Evolutionary conservation across 192 early-diverging fungal species (phyloP).

Genomic region (Coemansia sp.): DNA sequence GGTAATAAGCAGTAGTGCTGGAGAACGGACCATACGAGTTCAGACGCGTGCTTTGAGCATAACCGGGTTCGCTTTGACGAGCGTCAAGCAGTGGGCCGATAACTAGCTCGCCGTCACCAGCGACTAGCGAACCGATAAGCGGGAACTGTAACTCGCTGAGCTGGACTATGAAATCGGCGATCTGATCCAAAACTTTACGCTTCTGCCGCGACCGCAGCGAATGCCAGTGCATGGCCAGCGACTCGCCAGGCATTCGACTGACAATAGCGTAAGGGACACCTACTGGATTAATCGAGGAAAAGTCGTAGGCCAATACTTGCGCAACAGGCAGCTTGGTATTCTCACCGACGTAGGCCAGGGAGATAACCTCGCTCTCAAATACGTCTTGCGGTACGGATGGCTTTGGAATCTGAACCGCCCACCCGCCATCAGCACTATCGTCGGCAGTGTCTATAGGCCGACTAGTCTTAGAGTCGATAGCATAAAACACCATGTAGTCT

Average conservation of each 20-base stretch:
- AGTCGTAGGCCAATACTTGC: constrained; percentile 17
- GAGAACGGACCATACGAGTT: constrained; percentile 26
- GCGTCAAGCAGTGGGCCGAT: constrained; percentile 42
- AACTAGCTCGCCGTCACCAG: constrained; percentile 15
- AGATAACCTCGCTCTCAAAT: constrained; percentile 47
- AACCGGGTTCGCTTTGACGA: constrained; percentile 35
- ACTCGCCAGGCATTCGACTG: constrained; percentile 12
- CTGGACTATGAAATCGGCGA: constrained; percentile 39
- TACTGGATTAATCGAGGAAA: constrained; percentile 30
- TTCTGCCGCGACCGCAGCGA: constrained; percentile 18
- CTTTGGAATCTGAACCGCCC: constrained; percentile 40
- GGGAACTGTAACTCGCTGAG: constrained; percentile 35
- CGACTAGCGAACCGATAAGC: constrained; percentile 29
- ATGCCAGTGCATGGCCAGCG: constrained; percentile 29
- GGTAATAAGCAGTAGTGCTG: constrained; percentile 20
- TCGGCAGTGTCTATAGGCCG: not conserved
- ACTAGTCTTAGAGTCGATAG: constrained; percentile 1
- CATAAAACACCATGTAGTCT: constrained; percentile 48
- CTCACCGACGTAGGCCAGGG: constrained; percentile 33
- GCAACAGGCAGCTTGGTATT: constrained; percentile 22
- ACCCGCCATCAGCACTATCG: not conserved
- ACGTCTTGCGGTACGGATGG: constrained; percentile 21
- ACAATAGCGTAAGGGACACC: constrained; percentile 48
- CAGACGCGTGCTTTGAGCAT: constrained; percentile 3
- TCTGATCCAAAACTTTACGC: constrained; percentile 35